A percentile compares a stretch with the other conserved stretches of the same genome.
These are phyloP conservation scores for Spizellomyces sp. DNA, from an alignment of 192 early-diverging fungal genomes.

Conservation along the genomic window DNA sequence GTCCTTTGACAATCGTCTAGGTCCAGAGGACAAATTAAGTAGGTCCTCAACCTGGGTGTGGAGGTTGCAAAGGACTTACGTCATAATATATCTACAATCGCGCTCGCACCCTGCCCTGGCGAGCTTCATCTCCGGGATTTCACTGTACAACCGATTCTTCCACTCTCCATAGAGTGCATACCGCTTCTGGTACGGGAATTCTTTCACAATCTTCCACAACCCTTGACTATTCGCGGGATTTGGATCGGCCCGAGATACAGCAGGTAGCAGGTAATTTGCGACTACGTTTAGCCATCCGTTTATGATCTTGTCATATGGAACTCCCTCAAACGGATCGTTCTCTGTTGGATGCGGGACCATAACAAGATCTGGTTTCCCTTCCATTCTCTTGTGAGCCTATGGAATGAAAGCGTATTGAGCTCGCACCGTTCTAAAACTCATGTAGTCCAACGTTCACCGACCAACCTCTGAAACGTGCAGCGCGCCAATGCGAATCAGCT, in stretches of 20 bases:
- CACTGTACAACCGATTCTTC: slow-evolving; percentile 60
- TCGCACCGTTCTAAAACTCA: slow-evolving; percentile 15
- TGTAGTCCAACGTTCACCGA: not conserved
- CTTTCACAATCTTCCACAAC: slow-evolving; percentile 68
- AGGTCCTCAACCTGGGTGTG: not conserved
- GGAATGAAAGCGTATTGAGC: not conserved
- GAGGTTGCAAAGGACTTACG: slow-evolving; percentile 35
- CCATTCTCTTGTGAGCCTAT: not conserved
- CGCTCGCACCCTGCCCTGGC: slow-evolving; percentile 48
- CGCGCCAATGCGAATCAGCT: slow-evolving; percentile 50
- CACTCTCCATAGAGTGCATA: slow-evolving; percentile 81
- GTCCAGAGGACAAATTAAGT: not conserved
- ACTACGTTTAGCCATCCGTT: slow-evolving; percentile 50
- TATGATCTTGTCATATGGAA: slow-evolving; percentile 11
- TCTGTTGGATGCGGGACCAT: slow-evolving; percentile 13
- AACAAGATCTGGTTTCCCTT: not conserved
- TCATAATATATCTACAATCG: slow-evolving; percentile 64
- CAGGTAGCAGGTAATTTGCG: slow-evolving; percentile 64
- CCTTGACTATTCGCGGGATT: slow-evolving; percentile 69
- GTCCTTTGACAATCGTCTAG: slow-evolving; percentile 68
- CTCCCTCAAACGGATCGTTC: slow-evolving; percentile 12
- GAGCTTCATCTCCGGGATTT: slow-evolving; percentile 56
- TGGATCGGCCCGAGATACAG: slow-evolving; percentile 57
- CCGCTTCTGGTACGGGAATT: slow-evolving; percentile 60
- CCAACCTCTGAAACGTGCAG: slow-evolving; percentile 32